These are phyloP conservation scores for Guyanaporus albipodus DNA, from an alignment of 768 basidiomycete species.

Conservation along the genomic window DNA sequence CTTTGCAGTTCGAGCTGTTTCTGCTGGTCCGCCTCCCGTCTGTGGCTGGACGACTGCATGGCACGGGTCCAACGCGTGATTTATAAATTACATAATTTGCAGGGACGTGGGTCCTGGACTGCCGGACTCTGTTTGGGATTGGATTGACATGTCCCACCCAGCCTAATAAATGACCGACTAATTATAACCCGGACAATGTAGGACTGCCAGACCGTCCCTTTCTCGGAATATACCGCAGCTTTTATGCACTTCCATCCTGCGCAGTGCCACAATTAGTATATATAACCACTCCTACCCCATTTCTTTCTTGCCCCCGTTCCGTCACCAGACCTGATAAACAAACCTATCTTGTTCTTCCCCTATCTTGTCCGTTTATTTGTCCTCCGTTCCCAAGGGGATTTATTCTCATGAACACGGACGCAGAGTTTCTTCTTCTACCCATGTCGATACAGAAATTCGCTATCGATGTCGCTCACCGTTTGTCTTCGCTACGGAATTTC, in stretches of 20 bases:
- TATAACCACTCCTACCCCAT: constrained; percentile 17
- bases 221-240: constrained; percentile 34
- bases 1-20: constrained; percentile 47
- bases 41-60: constrained; percentile 57
- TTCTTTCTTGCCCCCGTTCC: constrained; percentile 8
- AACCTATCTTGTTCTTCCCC: background rate
- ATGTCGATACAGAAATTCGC: constrained; percentile 25
- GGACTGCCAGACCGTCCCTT: constrained; percentile 13
- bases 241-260: constrained; percentile 21
- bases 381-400: constrained; percentile 16
- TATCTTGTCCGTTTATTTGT: constrained; percentile 11
- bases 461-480: constrained; percentile 27
- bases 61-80: constrained; percentile 12
- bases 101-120: constrained; percentile 3
- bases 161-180: too few species aligned
- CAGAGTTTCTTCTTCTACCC: constrained; percentile 12
- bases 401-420: constrained; percentile 11
- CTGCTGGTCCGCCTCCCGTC: constrained; percentile 34
- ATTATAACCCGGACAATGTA: too few species aligned
- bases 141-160: too few species aligned
- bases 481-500: constrained; percentile 30
- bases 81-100: constrained; percentile 17
- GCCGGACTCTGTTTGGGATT: too few species aligned
- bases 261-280: constrained; percentile 29
- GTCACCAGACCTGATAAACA: constrained; percentile 10